Conservation (phyloP, 2,329 filamentous ascomycete species). For the Camillea tinctor region DNA sequence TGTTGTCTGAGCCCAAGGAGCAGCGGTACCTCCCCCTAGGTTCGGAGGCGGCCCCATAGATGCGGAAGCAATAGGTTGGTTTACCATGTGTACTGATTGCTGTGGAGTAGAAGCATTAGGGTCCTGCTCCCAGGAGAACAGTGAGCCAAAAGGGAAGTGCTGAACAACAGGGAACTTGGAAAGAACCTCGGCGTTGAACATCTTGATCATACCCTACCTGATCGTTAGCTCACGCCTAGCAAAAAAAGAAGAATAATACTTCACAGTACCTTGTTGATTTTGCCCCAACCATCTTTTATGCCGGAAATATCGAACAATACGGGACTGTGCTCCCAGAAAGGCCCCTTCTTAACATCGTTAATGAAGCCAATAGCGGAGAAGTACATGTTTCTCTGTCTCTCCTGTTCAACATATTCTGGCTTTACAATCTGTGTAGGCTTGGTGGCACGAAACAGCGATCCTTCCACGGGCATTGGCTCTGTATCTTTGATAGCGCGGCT, state of each 20-base stretch:
- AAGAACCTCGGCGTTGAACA: slow-evolving; percentile 96
- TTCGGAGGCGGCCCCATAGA: slow-evolving; percentile 26
- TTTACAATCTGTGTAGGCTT: slow-evolving; percentile 70
- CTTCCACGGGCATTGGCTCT: slow-evolving; percentile 71
- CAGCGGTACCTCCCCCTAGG: slow-evolving; percentile 36
- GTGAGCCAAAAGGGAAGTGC: slow-evolving; percentile 80
- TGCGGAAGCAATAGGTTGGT: slow-evolving; percentile 44
- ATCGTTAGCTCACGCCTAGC: not conserved
- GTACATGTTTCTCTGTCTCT: slow-evolving; percentile 76
- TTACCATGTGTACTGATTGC: slow-evolving; percentile 56
- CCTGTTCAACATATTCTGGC: slow-evolving; percentile 59
- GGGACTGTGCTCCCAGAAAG: slow-evolving; percentile 96
- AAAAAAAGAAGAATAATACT: not conserved
- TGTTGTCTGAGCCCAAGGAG: slow-evolving; percentile 45
- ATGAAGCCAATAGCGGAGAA: slow-evolving; percentile 97
- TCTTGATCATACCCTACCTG: slow-evolving; percentile 88
- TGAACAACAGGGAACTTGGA: slow-evolving; percentile 99
- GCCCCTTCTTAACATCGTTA: slow-evolving; percentile 91
- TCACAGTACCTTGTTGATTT: slow-evolving; percentile 77
- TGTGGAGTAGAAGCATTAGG: slow-evolving; percentile 53
- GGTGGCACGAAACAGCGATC: slow-evolving; percentile 70
- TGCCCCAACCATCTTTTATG: slow-evolving; percentile 90
- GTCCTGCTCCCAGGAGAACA: slow-evolving; percentile 76
- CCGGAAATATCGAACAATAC: slow-evolving; percentile 94
- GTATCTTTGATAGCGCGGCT: slow-evolving; percentile 68